Conservation (phyloP, 257 asterid species). For the Solanum phureja region DNA sequence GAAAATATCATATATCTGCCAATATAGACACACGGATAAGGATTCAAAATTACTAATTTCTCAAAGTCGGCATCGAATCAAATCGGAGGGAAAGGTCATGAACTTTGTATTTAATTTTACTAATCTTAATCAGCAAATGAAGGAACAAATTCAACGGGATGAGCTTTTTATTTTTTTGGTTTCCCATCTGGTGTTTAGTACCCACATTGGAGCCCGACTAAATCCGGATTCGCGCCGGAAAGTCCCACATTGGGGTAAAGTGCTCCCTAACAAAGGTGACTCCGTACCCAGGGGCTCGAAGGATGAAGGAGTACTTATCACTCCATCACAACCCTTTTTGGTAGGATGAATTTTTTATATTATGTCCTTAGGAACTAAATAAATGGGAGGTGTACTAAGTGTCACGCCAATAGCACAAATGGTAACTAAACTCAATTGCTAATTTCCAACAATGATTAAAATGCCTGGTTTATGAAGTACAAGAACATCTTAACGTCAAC, state of each 20-base stretch:
- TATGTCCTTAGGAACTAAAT: background rate
- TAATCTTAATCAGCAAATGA: background rate
- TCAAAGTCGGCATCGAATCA: background rate
- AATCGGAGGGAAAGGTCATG: background rate
- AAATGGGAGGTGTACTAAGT: background rate
- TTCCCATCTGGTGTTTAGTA: too few species aligned
- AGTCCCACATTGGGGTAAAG: too few species aligned
- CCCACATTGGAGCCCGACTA: too few species aligned
- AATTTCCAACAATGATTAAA: background rate
- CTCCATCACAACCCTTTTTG: too few species aligned
- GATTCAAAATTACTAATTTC: background rate
- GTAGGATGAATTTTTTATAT: too few species aligned
- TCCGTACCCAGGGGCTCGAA: too few species aligned
- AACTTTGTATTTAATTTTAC: background rate
- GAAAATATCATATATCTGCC: conserved; percentile 65
- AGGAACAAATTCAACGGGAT: background rate
- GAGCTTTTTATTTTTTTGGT: too few species aligned
- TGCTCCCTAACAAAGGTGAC: too few species aligned
- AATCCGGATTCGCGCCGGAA: too few species aligned
- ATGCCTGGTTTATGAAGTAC: background rate
- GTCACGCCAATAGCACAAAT: too few species aligned
- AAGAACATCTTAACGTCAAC: background rate
- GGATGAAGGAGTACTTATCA: too few species aligned
- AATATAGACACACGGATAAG: background rate
- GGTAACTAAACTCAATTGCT: background rate